These are phyloP conservation scores for Ogataea pignaliae DNA, from an alignment of 805 yeast species.

Conservation along the genomic window DNA sequence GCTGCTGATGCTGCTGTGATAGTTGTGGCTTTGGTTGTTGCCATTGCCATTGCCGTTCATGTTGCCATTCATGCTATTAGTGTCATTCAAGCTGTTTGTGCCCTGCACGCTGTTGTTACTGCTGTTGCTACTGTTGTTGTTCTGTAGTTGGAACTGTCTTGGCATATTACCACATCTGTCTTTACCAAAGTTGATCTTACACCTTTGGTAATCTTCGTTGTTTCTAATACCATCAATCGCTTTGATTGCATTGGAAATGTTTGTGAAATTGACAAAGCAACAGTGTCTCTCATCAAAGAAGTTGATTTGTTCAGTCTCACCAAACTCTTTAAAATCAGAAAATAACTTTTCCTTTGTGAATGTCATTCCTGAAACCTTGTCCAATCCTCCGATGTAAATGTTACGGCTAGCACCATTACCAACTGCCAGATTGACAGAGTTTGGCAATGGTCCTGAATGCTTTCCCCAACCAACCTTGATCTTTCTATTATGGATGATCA, in stretches of 20 bases:
- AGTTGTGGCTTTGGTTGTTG: not conserved
- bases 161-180: conserved; percentile 96
- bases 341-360: conserved; percentile 48
- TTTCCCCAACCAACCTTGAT: conserved; percentile 98
- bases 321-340: conserved; percentile 72
- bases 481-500: conserved; percentile 78
- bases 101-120: not conserved
- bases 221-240: conserved; percentile 90
- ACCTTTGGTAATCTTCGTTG: conserved; percentile 58
- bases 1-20: not conserved
- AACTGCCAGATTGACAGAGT: conserved; percentile 83
- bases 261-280: conserved; percentile 88
- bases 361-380: conserved; percentile 26
- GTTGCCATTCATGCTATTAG: not conserved
- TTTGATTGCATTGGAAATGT: conserved; percentile 84
- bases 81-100: not conserved
- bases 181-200: conserved; percentile 88
- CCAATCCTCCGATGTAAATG: conserved; percentile 70
- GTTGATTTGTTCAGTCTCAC: conserved; percentile 94
- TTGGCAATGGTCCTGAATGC: conserved; percentile 88
- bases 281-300: conserved; percentile 79
- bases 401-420: conserved; percentile 93
- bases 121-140: conserved; percentile 1
- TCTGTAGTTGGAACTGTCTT: conserved; percentile 47
- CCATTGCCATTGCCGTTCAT: not conserved